Base-by-base conservation (phyloP, 2,329 filamentous ascomycete genomes). In the Colletotrichum liriopes region DNA sequence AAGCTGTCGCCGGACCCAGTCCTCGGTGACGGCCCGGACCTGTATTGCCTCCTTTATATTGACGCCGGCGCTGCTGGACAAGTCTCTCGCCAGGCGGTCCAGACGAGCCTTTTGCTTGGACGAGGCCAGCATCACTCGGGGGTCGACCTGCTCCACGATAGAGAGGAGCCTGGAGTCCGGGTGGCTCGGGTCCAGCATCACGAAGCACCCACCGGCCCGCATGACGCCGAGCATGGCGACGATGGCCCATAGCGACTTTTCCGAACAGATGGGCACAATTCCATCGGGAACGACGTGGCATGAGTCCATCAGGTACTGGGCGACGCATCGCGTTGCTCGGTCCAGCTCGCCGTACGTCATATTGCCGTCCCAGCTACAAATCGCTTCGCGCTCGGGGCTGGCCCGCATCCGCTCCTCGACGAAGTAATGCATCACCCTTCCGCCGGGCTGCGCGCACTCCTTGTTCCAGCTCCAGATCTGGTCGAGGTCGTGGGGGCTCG, bases 311-410 rank as follows among this genome's bases (percentile, higher is more conserved):
- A 47, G 43, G 43, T 47, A 47, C 9, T 47, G 43, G 18, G 43
- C 43, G 20, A 47, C 41, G 1, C 49, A 29, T 2, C 65, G 62
- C 16, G 75, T 58, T 7, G 61, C 37, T 2, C 39, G 9, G 54
- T 77, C 72, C 1, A 81, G 65, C 14, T 81, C 75, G 1, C 65
- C 61, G 54, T 80, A 81, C 1, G 77, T 79, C 3, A 81, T 71
- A 16, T 78, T 70, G 18, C 79, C 79, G 11, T 81, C 79, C 79
- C 79, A 81, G 1, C 79, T 76, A 63, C 75, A 77, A 32, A 81
- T 74, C 7, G 58, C 58, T 23, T 37, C 18, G 39, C 29, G 29
- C 16, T 32, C 35, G 52, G 52, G 52, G 29, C 52, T 32, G 14
- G 35, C 35, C 41, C 35, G 26, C 35, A 62, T 43, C 20, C 26